Conservation (phyloP, 2,329 filamentous ascomycete genomes). For the Ophiostoma ips region DNA sequence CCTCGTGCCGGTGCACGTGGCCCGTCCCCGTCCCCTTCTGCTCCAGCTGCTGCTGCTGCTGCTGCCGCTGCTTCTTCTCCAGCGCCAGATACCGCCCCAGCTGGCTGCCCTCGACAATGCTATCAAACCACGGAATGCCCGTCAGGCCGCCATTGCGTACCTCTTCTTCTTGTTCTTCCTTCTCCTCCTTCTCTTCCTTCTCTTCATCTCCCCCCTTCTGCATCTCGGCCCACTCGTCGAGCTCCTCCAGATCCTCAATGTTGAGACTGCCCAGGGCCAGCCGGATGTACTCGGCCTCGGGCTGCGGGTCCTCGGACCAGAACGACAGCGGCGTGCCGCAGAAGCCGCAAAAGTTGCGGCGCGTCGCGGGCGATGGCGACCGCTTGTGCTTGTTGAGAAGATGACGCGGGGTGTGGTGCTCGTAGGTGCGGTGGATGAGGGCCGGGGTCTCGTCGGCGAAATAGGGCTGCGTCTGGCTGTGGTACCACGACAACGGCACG, state of each 20-base stretch:
- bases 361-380: conserved; percentile 25
- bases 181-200: conserved; percentile 15
- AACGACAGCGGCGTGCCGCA: conserved; percentile 76
- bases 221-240: conserved; percentile 53
- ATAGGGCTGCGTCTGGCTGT: conserved; percentile 58
- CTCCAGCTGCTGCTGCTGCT: neutral
- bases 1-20: conserved; percentile 14
- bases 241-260: conserved; percentile 52
- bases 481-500: conserved; percentile 70
- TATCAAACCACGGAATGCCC: conserved; percentile 75
- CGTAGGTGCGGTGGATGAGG: conserved; percentile 54
- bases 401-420: conserved; percentile 29
- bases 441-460: conserved; percentile 63
- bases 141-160: conserved; percentile 20
- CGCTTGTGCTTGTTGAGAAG: neutral
- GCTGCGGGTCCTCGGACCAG: conserved; percentile 61
- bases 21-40: neutral
- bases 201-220: conserved; percentile 16
- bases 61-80: conserved; percentile 28
- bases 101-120: conserved; percentile 60
- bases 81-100: conserved; percentile 53
- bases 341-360: conserved; percentile 79
- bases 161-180: conserved; percentile 1
- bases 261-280: conserved; percentile 67
- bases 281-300: conserved; percentile 65